phyloP scores from a whole-genome alignment of 2,329 filamentous ascomycete species.

The Fusarium sambucinum region DNA sequence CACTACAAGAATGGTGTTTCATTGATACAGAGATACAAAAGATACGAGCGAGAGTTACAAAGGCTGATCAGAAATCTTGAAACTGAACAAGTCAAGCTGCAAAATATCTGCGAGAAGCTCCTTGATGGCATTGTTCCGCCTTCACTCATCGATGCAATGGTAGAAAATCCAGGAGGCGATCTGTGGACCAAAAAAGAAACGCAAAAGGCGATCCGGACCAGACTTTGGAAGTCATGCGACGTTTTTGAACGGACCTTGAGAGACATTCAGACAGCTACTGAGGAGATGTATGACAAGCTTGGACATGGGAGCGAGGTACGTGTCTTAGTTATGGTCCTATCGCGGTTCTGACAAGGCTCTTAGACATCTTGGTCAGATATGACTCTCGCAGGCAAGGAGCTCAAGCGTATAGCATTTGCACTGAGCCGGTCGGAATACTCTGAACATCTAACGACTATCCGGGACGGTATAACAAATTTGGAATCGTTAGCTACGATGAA shows the following conservation, averaged over 20 bases:
- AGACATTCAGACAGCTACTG: neutral
- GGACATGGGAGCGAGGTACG: neutral
- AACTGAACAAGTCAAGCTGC: conserved; percentile 9
- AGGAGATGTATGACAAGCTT: neutral
- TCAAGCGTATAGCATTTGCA: neutral
- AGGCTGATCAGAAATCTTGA: conserved; percentile 15
- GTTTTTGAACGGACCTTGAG: conserved; percentile 1
- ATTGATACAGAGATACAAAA: neutral
- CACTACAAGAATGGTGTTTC: conserved; percentile 7
- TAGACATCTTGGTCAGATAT: neutral
- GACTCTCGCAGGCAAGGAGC: neutral
- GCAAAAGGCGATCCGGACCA: neutral
- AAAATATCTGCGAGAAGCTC: conserved; percentile 28
- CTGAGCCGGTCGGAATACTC: neutral
- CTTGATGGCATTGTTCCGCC: neutral
- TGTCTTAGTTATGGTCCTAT: accelerated
- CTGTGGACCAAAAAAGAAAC: conserved; percentile 5
- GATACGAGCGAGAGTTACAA: conserved; percentile 5
- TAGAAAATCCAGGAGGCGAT: neutral
- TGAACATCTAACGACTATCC: neutral
- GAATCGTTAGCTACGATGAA: neutral
- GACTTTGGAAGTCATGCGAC: conserved; percentile 10
- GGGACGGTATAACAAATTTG: neutral
- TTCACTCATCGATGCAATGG: conserved; percentile 4
- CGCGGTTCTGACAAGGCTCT: neutral